These are phyloP conservation scores for Fusarium sp. DNA, from an alignment of 2,329 filamentous ascomycete species.

Conservation along the genomic window DNA sequence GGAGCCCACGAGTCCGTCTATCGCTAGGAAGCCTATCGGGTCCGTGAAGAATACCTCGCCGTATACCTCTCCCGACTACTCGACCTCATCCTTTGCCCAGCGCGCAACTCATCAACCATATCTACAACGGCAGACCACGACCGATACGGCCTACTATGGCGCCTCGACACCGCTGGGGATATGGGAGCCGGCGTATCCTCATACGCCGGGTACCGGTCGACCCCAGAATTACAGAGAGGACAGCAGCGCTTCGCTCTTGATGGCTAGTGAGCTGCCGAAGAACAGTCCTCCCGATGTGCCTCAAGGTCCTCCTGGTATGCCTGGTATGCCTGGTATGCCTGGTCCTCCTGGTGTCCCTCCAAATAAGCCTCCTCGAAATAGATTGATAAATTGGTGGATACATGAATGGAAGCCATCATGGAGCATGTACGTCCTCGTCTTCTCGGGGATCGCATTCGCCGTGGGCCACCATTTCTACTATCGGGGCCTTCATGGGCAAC, in stretches of 20 bases:
- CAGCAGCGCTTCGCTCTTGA: constrained; percentile 33
- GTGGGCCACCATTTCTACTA: constrained; percentile 43
- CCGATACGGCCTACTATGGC: constrained; percentile 30
- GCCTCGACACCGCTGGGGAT: constrained; percentile 31
- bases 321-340: background rate
- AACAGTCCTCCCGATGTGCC: constrained; percentile 12
- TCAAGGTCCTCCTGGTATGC: background rate
- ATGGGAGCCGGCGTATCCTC: constrained; percentile 20
- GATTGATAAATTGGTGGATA: constrained; percentile 26
- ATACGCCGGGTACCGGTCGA: constrained; percentile 7
- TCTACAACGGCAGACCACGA: constrained; percentile 21
- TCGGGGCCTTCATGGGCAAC: constrained; percentile 22
- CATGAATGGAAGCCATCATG: constrained; percentile 38
- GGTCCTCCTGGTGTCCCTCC: background rate
- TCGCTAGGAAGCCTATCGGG: constrained; percentile 29
- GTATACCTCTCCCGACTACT: constrained; percentile 20
- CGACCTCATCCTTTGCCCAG: constrained; percentile 16
- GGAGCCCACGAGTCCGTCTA: constrained; percentile 31
- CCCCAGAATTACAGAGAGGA: constrained; percentile 30
- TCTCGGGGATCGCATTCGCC: constrained; percentile 38
- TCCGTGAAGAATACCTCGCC: constrained; percentile 8
- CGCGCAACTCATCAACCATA: constrained; percentile 13
- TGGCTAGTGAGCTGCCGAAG: background rate
- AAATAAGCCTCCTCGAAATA: background rate
- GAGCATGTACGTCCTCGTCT: constrained; percentile 41